These are phyloP conservation scores for Tricholoma bakamatsutake DNA, from an alignment of 768 basidiomycete genomes.

Conservation along the genomic window DNA sequence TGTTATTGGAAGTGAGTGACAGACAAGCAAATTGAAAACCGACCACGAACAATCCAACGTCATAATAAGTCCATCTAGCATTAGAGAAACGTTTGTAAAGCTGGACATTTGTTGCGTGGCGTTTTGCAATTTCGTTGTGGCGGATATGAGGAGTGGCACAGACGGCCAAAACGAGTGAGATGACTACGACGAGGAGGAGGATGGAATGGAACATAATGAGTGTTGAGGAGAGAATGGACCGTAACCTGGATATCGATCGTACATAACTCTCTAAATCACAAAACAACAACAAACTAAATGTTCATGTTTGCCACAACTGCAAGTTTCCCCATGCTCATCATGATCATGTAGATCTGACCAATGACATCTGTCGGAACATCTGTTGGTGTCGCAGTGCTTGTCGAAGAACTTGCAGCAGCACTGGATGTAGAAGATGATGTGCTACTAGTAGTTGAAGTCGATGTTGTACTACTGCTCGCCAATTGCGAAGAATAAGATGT, in stretches of 20 bases:
- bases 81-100: constrained; percentile 18
- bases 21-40: neutral
- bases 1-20: constrained; percentile 4
- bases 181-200: constrained; percentile 10
- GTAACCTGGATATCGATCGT: neutral
- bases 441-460: constrained; percentile 1
- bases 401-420: neutral
- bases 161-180: constrained; percentile 22
- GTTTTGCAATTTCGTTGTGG: constrained; percentile 21
- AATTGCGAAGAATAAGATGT: constrained; percentile 9
- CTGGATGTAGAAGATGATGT: constrained; percentile 11
- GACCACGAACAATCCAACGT: constrained; percentile 23
- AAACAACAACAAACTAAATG: neutral
- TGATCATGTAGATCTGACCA: constrained; percentile 7
- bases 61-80: constrained; percentile 25
- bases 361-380: constrained; percentile 12
- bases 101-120: constrained; percentile 17
- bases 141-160: constrained; percentile 25
- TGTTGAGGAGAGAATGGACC: constrained; percentile 10
- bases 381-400: constrained; percentile 8
- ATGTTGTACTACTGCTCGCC: too few relatives aligned
- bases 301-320: constrained; percentile 5
- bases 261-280: too few relatives aligned
- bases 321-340: constrained; percentile 11
- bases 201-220: constrained; percentile 15